These are phyloP conservation scores for Phytophthora sansomeana DNA, from an alignment of 352 stramenopile genomes.

Conservation along the genomic window DNA sequence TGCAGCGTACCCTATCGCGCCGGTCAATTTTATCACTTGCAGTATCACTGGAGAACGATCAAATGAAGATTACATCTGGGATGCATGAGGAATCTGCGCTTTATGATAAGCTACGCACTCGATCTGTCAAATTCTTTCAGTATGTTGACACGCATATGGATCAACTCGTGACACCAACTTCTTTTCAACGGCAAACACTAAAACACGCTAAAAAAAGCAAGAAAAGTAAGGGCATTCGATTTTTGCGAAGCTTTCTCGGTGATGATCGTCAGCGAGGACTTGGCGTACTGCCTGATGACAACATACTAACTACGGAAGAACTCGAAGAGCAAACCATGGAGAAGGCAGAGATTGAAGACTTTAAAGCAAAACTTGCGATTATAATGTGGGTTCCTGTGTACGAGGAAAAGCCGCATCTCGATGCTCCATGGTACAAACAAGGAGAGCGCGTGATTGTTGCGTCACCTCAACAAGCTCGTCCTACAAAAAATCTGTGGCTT, in stretches of 20 bases:
- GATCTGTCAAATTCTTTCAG: constrained; percentile 64
- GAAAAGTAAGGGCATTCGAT: constrained; percentile 62
- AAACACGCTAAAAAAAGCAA: constrained; percentile 48
- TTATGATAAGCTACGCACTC: constrained; percentile 37
- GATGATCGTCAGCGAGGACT: constrained; percentile 37
- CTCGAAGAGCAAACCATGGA: constrained; percentile 49
- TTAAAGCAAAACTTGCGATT: constrained; percentile 61
- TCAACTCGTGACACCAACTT: constrained; percentile 46
- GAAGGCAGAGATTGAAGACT: constrained; percentile 64
- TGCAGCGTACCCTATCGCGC: constrained; percentile 73
- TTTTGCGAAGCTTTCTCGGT: constrained; percentile 58
- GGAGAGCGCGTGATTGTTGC: constrained; percentile 52
- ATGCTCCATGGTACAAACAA: constrained; percentile 51
- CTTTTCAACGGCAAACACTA: constrained; percentile 29
- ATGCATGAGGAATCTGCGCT: constrained; percentile 18
- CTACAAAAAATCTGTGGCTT: constrained; percentile 56
- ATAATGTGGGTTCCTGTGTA: constrained; percentile 71
- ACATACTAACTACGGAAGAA: constrained; percentile 22
- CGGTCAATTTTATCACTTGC: constrained; percentile 69
- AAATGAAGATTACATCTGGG: constrained; percentile 41
- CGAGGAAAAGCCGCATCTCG: constrained; percentile 41
- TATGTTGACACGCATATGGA: constrained; percentile 74
- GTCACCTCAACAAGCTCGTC: constrained; percentile 47
- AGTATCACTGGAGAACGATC: constrained; percentile 65
- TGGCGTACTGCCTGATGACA: constrained; percentile 6